These are phyloP conservation scores for Gonapodya prolifera DNA, from an alignment of 192 early-diverging fungal genomes.

Conservation along the genomic window DNA sequence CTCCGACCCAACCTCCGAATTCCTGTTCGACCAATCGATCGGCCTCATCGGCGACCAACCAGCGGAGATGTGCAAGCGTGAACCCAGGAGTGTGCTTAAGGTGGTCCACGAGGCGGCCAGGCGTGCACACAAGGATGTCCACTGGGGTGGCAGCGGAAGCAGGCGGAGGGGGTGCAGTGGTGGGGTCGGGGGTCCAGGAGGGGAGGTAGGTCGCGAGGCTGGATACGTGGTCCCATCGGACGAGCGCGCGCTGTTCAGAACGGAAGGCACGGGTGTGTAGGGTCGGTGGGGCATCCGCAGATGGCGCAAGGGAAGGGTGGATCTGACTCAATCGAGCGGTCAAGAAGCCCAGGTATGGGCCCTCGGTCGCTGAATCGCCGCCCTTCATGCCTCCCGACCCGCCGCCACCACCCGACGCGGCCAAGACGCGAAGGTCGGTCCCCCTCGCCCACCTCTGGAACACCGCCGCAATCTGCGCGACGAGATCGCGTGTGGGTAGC, in stretches of 20 bases:
- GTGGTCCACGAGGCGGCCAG: conserved; percentile 90
- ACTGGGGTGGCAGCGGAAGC: conserved; percentile 33
- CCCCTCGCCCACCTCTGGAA: conserved; percentile 67
- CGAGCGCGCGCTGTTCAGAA: too few relatives aligned
- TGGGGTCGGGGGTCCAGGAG: background rate
- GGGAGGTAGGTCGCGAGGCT: background rate
- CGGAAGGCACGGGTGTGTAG: too few relatives aligned
- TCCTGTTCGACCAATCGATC: conserved; percentile 85
- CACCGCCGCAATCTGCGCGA: conserved; percentile 71
- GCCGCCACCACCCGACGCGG: conserved; percentile 19
- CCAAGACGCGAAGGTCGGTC: conserved; percentile 58
- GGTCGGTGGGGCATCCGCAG: too few relatives aligned
- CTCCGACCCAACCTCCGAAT: conserved; percentile 78
- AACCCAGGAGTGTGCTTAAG: conserved; percentile 71
- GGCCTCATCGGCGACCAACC: conserved; percentile 92
- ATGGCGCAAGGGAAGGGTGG: too few relatives aligned
- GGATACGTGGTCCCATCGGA: background rate
- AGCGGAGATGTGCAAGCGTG: conserved; percentile 81
- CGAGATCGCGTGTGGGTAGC: conserved; percentile 87
- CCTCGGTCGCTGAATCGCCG: background rate
- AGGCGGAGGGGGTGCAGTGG: background rate
- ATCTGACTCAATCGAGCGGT: background rate
- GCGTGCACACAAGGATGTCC: conserved; percentile 87
- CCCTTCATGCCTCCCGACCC: background rate
- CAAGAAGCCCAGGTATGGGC: background rate